Evolutionary conservation across 805 yeast species (phyloP), one percentile per base, ranked within the genome.

Genomic region (Zygoascus bituminiphila): DNA sequence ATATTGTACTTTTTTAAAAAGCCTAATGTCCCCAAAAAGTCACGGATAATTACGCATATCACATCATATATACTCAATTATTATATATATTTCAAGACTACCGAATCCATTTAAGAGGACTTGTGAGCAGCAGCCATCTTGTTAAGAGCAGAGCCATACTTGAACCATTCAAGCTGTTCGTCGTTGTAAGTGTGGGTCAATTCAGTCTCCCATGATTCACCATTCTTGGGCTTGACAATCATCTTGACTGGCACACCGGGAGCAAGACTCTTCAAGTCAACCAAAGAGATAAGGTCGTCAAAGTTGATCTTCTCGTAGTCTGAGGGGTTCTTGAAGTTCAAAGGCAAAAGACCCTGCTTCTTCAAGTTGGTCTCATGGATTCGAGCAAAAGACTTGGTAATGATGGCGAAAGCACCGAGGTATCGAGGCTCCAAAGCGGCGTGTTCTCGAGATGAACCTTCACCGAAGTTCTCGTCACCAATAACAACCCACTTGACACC

Each of bases 371-470:
- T 91, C 79, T 91, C 98, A 77, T 91, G 98, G 64, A 91, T 93
- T 77, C 98, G 86, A 58, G 98, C 98, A 70, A 91, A 91, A 42
- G 97, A 89, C 75, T 88, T 91, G 70, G 96, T 87, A 67, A 91
- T 86, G 73, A 91, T 89, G 62, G 97, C 97, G 67, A 86, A 88
- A 65, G 93, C 98, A 79, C 97, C 97, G 69, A 91, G 80, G 88
- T 74, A 91, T 78, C 98, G 85, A 77, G 98, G 98, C 80, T 89
- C 96, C 70, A 91, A 80, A 62, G 98, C 98, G 67, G 98, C 98
- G 71, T 91, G 98, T 77, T 91, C 98, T 80, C 98, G 88, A 62
- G 98, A 91, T 55, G 97, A 88, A 76, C 98, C 98, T 78, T 91
- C 98, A 78, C 98, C 98, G 65, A 89, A 86, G 78, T 91, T 91